Conservation (phyloP, 2,329 filamentous ascomycete species). For the Colletotrichum abscissum region DNA sequence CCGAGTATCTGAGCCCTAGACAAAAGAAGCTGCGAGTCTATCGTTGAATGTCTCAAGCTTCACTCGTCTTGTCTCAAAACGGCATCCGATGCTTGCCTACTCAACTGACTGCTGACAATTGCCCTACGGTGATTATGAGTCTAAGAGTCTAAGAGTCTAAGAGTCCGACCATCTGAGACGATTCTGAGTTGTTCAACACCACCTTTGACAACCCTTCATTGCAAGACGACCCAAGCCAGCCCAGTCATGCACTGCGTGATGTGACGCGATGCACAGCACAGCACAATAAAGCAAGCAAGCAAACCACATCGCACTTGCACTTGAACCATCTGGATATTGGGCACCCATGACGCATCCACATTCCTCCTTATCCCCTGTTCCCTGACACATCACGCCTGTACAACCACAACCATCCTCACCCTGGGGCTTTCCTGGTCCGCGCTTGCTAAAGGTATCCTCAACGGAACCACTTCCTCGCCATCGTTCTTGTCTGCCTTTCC, state of each 20-base stretch:
- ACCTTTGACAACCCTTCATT: not conserved
- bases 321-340: conserved; percentile 20
- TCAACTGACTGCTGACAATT: not conserved
- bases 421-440: not conserved
- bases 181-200: not conserved
- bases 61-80: not conserved
- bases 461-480: not conserved
- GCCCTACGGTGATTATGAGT: no score
- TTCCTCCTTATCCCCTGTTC: conserved; percentile 22
- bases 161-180: not conserved
- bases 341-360: conserved; percentile 31
- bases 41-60: not conserved
- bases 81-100: conserved; percentile 12
- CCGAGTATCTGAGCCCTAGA: not conserved
- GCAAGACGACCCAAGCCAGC: conserved; percentile 8
- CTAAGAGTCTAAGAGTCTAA: no score
- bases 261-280: conserved; percentile 23
- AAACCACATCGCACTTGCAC: conserved; percentile 10
- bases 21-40: not conserved
- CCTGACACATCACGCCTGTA: conserved; percentile 26
- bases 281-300: conserved; percentile 14
- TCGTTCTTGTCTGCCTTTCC: not conserved
- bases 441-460: not conserved
- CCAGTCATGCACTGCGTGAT: conserved; percentile 1
- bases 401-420: not conserved